A percentile compares a stretch with the other conserved stretches of the same genome.
These are phyloP conservation scores for Stachybotrys elegans DNA, from an alignment of 2,329 filamentous ascomycete species.

Conservation along the genomic window DNA sequence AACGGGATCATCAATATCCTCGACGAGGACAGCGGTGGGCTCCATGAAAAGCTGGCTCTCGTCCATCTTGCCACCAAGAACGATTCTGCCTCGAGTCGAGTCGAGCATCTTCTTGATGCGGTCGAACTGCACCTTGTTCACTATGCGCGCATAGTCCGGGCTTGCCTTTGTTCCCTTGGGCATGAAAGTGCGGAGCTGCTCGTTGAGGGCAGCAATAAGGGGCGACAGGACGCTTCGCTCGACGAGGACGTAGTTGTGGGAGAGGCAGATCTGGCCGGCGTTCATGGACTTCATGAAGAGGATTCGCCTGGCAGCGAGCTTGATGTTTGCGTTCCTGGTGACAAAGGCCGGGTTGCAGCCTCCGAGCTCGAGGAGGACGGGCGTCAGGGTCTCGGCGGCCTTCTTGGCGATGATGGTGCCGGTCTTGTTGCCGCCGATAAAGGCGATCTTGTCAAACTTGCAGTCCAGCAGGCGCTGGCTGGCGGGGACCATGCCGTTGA, in stretches of 20 bases:
- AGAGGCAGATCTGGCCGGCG: slow-evolving; percentile 86
- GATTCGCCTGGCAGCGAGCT: slow-evolving; percentile 75
- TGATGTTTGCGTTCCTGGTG: slow-evolving; percentile 74
- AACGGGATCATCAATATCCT: slow-evolving; percentile 66
- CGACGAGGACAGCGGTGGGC: slow-evolving; percentile 84
- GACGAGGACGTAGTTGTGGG: slow-evolving; percentile 86
- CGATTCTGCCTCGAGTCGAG: slow-evolving; percentile 72
- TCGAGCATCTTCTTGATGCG: slow-evolving; percentile 92
- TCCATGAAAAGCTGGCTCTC: slow-evolving; percentile 78
- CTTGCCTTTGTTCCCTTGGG: slow-evolving; percentile 76
- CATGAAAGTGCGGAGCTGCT: slow-evolving; percentile 70
- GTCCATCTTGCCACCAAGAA: slow-evolving; percentile 82
- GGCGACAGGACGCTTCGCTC: slow-evolving; percentile 67
- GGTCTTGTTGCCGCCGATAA: slow-evolving; percentile 75
- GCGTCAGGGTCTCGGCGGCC: slow-evolving; percentile 83
- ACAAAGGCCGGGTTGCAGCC: slow-evolving; percentile 90
- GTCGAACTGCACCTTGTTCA: slow-evolving; percentile 74
- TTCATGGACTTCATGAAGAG: slow-evolving; percentile 87
- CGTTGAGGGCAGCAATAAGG: slow-evolving; percentile 72
- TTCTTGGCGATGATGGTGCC: slow-evolving; percentile 87
- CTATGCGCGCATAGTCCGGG: slow-evolving; percentile 71
- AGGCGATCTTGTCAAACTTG: slow-evolving; percentile 98
- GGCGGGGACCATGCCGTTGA: slow-evolving; percentile 79
- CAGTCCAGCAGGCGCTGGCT: slow-evolving; percentile 76
- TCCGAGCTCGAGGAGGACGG: slow-evolving; percentile 83